Conservation (phyloP, 306 rosid species). For the Begonia loranthoides region DNA sequence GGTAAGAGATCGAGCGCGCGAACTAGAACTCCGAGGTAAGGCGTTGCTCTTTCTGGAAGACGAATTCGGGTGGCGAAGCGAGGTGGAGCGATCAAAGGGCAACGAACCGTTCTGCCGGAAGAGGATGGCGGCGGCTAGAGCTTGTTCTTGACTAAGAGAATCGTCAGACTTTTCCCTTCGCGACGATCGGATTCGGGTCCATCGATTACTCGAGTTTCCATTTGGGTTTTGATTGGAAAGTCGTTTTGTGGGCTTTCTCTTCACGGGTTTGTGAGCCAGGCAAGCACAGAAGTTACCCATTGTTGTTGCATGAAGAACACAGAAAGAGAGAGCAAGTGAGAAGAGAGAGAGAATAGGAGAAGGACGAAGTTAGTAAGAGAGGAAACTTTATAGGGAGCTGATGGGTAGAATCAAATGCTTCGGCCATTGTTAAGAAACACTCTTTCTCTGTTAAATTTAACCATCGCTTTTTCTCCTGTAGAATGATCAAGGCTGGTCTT, state of each 20-base stretch:
- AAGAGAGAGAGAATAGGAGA: not conserved
- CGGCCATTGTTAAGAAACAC: too few relatives aligned
- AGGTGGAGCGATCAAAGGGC: constrained; percentile 70
- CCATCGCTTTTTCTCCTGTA: too few relatives aligned
- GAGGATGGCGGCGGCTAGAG: constrained; percentile 77
- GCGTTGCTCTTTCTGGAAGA: constrained; percentile 33
- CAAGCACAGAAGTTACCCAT: constrained; percentile 87
- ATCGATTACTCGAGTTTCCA: constrained; percentile 27
- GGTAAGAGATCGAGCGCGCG: constrained; percentile 75
- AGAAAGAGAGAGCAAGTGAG: not conserved
- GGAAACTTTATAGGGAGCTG: not conserved
- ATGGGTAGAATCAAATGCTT: not conserved
- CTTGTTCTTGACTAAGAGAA: constrained; percentile 51
- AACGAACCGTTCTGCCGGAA: constrained; percentile 42
- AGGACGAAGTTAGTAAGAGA: not conserved
- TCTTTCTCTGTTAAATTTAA: too few relatives aligned
- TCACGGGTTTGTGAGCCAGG: constrained; percentile 24
- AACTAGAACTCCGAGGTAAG: constrained; percentile 75
- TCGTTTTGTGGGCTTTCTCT: constrained; percentile 38
- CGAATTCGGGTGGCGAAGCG: constrained; percentile 60
- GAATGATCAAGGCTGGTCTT: too few relatives aligned
- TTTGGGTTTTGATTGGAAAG: constrained; percentile 28
- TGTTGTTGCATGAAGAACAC: constrained; percentile 29
- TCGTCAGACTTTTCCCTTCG: constrained; percentile 48
- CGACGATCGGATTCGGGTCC: constrained; percentile 45